phyloP scores from a whole-genome alignment of 768 basidiomycete species.

The Strobilomyces echinocephalus region DNA sequence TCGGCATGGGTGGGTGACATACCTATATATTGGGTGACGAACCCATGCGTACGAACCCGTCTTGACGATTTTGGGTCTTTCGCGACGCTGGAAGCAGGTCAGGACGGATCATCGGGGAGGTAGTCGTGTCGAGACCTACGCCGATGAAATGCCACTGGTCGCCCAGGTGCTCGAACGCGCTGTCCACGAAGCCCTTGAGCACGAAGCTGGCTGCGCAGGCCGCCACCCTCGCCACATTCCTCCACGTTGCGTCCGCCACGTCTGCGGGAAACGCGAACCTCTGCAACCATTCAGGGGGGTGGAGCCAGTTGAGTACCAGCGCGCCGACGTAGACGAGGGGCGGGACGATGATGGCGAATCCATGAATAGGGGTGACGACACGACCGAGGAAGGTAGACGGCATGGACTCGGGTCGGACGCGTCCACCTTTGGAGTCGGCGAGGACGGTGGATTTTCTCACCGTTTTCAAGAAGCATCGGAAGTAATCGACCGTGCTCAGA shows the following conservation, averaged over 20 bases:
- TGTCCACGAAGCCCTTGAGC: background rate
- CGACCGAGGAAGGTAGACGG: too few species aligned
- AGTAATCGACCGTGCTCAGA: too few species aligned
- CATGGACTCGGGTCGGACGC: too few species aligned
- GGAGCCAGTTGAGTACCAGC: slow-evolving; percentile 22
- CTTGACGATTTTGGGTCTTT: slow-evolving; percentile 29
- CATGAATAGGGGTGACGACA: too few species aligned
- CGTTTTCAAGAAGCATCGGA: too few species aligned
- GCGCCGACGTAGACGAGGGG: slow-evolving; percentile 16
- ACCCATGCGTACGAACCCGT: slow-evolving; percentile 27
- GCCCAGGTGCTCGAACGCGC: slow-evolving; percentile 13
- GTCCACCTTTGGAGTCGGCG: too few species aligned
- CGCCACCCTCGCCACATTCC: slow-evolving; percentile 5
- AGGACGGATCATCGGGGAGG: background rate
- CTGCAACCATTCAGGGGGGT: slow-evolving; percentile 30
- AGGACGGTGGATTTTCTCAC: too few species aligned
- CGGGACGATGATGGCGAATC: too few species aligned
- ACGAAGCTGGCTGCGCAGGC: slow-evolving; percentile 21
- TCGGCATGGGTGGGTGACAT: too few species aligned
- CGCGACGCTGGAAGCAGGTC: slow-evolving; percentile 20
- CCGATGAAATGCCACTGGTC: slow-evolving; percentile 30
- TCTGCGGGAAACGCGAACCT: slow-evolving; percentile 14
- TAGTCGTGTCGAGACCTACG: too few species aligned
- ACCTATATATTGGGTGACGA: slow-evolving; percentile 11
- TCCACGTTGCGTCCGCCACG: slow-evolving; percentile 7